Base-by-base conservation (phyloP, 495 filamentous ascomycete genomes). In the Lepraria neglecta region DNA sequence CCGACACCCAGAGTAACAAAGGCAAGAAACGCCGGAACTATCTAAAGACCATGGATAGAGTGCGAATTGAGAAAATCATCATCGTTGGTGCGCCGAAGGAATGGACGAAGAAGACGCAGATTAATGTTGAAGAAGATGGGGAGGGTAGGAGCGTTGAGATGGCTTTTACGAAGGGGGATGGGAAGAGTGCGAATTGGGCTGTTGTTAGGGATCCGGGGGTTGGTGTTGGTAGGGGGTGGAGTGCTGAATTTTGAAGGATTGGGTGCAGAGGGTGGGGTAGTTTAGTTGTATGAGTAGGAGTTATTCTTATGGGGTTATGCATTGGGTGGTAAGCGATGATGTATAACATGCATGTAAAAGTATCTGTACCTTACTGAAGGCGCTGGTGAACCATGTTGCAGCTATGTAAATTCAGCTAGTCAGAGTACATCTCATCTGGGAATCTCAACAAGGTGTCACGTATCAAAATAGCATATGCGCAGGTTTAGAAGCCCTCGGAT, bases 11-110 rank as follows among this genome's bases (percentile, higher is more conserved):
- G 14, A 38, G 77, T 4, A 66, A 67, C 21, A 79, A 79, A 69
- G 80, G 76, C 19, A 76, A 85, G 45, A 82, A 87, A 75, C 85
- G 87, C 52, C 85, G 84, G 27, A 81, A 79, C 24, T 97, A 87
- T 74, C 68, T 88, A 58, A 88, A 90, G 77, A 75, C 71, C 30
- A 94, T 96, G 86, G 80, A 80, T 40, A 75, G 75, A 33, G 90
- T 97, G 31, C 70, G 78, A 7, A 85, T 97, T 2, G 91, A 96
- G 78, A 87, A 84, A 74, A 80, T 97, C 42, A 75, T 98, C 15
- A 62, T 98, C 28, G 80, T 97, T 45, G 87, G 87, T 62, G 89
- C 90, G 10, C 88, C 87, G 19, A 72, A 78, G 55, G 79, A 75
- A 27, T 96, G 89, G 91, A 80, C 80, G 66, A 75, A 68, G 9